Percentiles rank a stretch among this genome's conserved stretches.
phyloP scores from a whole-genome alignment of 257 asterid species.

The Buddleja alternifolia region DNA sequence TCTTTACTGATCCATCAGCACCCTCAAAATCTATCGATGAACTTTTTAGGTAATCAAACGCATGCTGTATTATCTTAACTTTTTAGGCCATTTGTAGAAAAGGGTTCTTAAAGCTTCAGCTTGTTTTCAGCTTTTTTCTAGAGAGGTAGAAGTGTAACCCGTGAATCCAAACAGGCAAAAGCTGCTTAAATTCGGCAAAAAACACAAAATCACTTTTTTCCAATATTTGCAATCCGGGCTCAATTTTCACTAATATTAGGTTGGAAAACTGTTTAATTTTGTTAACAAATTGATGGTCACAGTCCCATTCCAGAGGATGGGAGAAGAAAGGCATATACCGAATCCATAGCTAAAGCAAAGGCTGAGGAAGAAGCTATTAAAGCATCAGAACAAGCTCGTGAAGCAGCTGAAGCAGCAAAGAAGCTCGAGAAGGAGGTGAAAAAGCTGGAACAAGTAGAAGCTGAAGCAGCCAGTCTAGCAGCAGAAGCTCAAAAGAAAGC shows the following conservation, averaged over 20 bases:
- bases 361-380: constrained; percentile 70
- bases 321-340: constrained; percentile 83
- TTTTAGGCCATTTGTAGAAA: neutral
- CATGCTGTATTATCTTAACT: neutral
- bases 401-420: constrained; percentile 51
- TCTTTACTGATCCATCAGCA: constrained; percentile 82
- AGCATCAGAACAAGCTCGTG: constrained; percentile 60
- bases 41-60: constrained; percentile 60
- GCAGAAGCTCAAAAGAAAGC: constrained; percentile 60
- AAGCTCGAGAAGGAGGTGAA: constrained; percentile 41
- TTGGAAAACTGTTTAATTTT: constrained; percentile 9
- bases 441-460: constrained; percentile 49
- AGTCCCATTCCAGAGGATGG: constrained; percentile 85
- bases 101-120: neutral
- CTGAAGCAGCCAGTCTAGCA: constrained; percentile 41
- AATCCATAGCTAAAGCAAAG: constrained; percentile 57
- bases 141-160: too few species aligned
- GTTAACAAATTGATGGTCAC: constrained; percentile 26
- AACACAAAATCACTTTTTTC: too few species aligned
- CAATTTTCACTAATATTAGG: neutral
- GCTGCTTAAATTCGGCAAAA: too few species aligned
- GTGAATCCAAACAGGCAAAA: too few species aligned
- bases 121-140: too few species aligned
- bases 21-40: constrained; percentile 56
- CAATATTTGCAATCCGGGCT: too few species aligned